Base-by-base conservation (phyloP, 2,329 filamentous ascomycete genomes). In the Xylariales sp. region DNA sequence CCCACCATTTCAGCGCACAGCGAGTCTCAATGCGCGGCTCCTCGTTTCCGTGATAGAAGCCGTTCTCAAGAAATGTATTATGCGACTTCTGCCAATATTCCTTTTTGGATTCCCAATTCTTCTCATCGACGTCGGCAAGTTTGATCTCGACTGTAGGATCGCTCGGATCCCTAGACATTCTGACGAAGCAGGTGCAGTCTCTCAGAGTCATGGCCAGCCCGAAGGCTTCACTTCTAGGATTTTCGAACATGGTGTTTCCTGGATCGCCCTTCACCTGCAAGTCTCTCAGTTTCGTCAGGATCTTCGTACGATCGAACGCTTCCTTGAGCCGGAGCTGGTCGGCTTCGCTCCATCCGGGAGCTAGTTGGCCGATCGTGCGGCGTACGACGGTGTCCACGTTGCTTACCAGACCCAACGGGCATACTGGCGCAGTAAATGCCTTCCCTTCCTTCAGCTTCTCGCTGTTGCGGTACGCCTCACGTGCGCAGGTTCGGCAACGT, bases 61-160 rank as follows among this genome's bases (percentile, higher is more conserved):
- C 85, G 10, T 74, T 78, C 2, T 77, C 64, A 35, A 86, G 76
- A 43, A 91, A 65, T 18, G 71, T 66, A 38, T 63, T 61, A 61
- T 93, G 86, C 32, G 76, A 72, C 12, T 67, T 63, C 45, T 71
- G 71, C 87, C 87, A 93, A 54, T 86, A 83, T 32, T 69, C 68
- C 42, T 80, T 69, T 59, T 91, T 90, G 40, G 74, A 74, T 1
- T 65, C 64, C 7, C 76, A 72, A 43, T 82, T 82, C 66, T 93
- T 93, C 54, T 85, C 74, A 62, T 93, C 87, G 31, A 91, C 71
- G 56, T 93, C 87, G 2, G 83, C 85, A 8, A 93, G 71, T 40
- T 83, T 78, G 31, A 78, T 71, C 42, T 77, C 70, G 5, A 80
- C 60, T 5, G 51, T 47, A 6, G 49, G 51, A 31, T 62, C 56